phyloP scores from a whole-genome alignment of 1,139 yeast species.

The Hyphopichia khmerensis region DNA sequence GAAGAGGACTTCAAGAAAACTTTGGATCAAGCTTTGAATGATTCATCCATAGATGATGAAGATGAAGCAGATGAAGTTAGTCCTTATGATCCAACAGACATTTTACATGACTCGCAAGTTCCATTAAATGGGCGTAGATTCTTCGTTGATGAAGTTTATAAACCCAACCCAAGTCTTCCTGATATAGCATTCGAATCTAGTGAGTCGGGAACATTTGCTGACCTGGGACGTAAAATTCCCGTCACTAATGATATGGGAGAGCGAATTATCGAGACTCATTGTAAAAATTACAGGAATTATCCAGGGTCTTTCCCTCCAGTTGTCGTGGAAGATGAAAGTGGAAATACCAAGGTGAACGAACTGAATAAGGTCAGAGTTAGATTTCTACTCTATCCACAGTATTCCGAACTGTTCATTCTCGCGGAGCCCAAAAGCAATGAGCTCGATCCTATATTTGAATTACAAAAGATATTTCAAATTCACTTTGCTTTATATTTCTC shows the following conservation, averaged over 20 bases:
- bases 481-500: constrained; percentile 42
- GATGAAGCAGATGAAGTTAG: constrained; percentile 23
- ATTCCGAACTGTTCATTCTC: constrained; percentile 38
- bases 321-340: constrained; percentile 10
- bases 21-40: constrained; percentile 1
- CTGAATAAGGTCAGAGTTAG: constrained; percentile 34
- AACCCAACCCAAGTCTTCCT: constrained; percentile 21
- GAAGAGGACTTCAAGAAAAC: constrained; percentile 11
- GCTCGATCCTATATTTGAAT: constrained; percentile 70
- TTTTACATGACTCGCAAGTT: constrained; percentile 32
- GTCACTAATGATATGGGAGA: constrained; percentile 27
- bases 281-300: constrained; percentile 31
- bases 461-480: constrained; percentile 52
- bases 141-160: constrained; percentile 26
- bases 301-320: constrained; percentile 42
- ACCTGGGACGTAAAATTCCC: constrained; percentile 12
- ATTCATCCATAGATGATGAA: constrained; percentile 5
- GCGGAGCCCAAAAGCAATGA: constrained; percentile 54
- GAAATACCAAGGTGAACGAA: constrained; percentile 22
- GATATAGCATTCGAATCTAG: constrained; percentile 16
- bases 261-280: constrained; percentile 27
- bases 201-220: constrained; percentile 2
- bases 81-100: constrained; percentile 42
- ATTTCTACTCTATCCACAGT: constrained; percentile 42
- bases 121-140: constrained; percentile 35